Base-by-base conservation (phyloP, 148 eudicot species). In the Vaccinium vitisidaea region DNA sequence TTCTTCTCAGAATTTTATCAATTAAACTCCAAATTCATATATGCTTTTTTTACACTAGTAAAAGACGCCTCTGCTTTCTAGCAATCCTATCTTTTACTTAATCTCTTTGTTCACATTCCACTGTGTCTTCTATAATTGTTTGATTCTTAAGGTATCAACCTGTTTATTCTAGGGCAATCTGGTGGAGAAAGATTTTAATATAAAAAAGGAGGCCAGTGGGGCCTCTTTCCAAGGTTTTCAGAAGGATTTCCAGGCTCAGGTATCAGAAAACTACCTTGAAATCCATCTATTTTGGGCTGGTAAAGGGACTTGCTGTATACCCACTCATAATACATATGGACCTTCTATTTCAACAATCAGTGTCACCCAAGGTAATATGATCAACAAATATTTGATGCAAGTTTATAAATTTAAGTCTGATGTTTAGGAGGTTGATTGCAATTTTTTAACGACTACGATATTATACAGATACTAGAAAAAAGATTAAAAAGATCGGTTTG, bases 231-330 rank as follows among this genome's bases (percentile, higher is more conserved):
- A 69, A 76, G 91, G 92, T 83, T 91, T 94, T 69, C 76, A 59
- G 76, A 91, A 46, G 90, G 77, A 75, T 16, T 93, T 87, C 77
- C 89, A 83, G 1, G 88, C 86, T 88, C 80, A 36, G 18, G 98
- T 96, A 78, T 88, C 91, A 1, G 90, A 88, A 77, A 96, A 93
- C 86, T 88, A 90, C 83, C 89, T 96, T 48, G 99, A 96, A 65
- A 91, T 96, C 61, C 99, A 96, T 92, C 86, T 96, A 30, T 92
- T 94, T 79, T 96, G 99, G 99, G 97, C 95, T 85, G 99, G 99
- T 59, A 96, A 94, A 89, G 99, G 99, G 84, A 94, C 97, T 80
- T 93, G 95, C 80, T 93, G 98, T 87, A 83, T 93, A 69, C 98
- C 98, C 84, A 0, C 2, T 23, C 95, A 89, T 85, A 95, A 97